Base-by-base conservation (phyloP, 306 rosid genomes). In the Quercus bicolor region DNA sequence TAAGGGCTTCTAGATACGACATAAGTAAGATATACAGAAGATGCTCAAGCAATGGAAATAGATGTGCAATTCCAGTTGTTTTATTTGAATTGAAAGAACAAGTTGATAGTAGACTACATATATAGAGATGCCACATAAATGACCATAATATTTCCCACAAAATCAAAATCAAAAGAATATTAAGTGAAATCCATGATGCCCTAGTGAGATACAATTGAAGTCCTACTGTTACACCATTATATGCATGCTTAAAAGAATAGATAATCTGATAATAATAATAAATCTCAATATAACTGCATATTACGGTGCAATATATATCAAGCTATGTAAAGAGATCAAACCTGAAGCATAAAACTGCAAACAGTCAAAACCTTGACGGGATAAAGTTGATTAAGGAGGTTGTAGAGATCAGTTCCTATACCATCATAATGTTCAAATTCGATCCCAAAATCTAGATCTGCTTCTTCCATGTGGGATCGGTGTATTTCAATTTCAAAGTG, bases 321-420 rank as follows among this genome's bases (percentile, higher is more conserved):
- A 48, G 14, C 53, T 12, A 48, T 48, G 53, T 34, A 7, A 12
- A 33, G 33, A 19, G 52, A 31, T 11, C 2, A 51, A 66, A 82
- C 84, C 86, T 77, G 86, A 76, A 85, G 86, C 20, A 54, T 43
- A 64, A 68, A 79, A 79, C 79, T 75, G 78, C 86, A 76, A 13
- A 82, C 80, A 0, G 75, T 85, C 77, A 82, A 68, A 57, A 70
- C 12, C 76, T 24, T 82, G 23, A 33, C 19, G 3, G 79, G 52
- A 55, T 74, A 48, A 70, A 85, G 34, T 8, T 53, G 18, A n/a
- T 74, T 24, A 19, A 84, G 53, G 31, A 77, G 72, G 13, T 31
- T 6, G 9, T 20, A 73, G 9, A 84, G 79, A 59, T 77, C n/a
- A 64, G 24, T 15, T 31, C 75, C 75, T 8, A 13, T 13, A 13